Evolutionary conservation across 2,329 filamentous ascomycete genomes (phyloP).

Genomic region (Fulvia fulva): DNA sequence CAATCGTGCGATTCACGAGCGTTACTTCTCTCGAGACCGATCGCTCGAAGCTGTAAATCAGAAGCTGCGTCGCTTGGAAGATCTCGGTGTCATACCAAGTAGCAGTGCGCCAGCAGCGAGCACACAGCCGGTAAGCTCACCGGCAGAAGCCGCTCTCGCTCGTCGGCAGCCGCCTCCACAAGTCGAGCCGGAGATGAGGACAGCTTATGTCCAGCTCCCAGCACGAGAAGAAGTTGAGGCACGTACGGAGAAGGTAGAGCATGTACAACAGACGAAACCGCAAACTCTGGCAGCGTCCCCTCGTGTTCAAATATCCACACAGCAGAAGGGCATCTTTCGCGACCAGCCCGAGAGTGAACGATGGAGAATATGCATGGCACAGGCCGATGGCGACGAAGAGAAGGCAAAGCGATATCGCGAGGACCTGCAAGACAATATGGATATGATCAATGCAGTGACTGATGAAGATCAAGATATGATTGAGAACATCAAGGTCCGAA

Average conservation of each 20-base stretch:
- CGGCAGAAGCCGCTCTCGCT: not conserved
- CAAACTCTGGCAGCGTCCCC: not conserved
- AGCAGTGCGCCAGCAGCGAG: not conserved
- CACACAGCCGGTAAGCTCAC: not conserved
- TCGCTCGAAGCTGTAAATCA: not conserved
- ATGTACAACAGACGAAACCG: not conserved
- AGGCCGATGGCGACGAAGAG: not conserved
- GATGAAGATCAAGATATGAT: not conserved
- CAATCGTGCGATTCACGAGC: not conserved
- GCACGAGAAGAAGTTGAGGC: not conserved
- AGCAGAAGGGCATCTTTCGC: not conserved
- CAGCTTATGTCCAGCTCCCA: not conserved
- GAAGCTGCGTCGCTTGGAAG: not conserved
- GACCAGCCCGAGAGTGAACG: not conserved
- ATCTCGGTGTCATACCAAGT: not conserved
- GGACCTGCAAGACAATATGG: not conserved
- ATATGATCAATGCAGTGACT: slow-evolving; percentile 3
- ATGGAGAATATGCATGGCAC: not conserved
- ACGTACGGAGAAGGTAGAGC: too few species aligned
- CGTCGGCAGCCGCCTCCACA: not conserved
- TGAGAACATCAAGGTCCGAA: slow-evolving; percentile 1
- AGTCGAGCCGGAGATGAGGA: not conserved
- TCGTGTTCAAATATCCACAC: not conserved
- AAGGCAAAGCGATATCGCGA: not conserved
- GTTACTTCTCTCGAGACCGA: not conserved